Evolutionary conservation across 768 basidiomycete species (phyloP), one percentile per base, ranked within the genome.

Genomic region (Punctularia strigosozonata): DNA sequence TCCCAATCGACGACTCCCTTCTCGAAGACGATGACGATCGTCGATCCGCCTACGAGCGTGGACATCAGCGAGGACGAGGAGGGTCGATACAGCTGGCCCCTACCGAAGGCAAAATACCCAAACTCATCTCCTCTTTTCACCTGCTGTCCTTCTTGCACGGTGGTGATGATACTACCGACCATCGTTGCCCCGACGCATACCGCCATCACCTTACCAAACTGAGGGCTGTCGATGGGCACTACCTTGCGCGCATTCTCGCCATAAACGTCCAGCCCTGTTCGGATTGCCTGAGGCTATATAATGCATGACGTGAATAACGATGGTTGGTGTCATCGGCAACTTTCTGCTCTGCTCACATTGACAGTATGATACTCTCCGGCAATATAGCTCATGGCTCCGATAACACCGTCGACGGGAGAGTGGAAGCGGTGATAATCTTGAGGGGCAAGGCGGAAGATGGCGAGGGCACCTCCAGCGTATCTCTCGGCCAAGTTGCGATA

Each of bases 361-460:
- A 95, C 94, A 0, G 95, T 97, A 59, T 95, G 98, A 59, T 95
- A 97, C 52, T 94, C 89, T 5, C 94, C 94, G 3, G 76, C 47
- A 39, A 97, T 84, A 50, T 83, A 71, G 5, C 74, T 77, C 76
- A 91, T 88, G 24, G 65, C 65, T 14, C 91, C 92, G 21, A 98
- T 73, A 25, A 56, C 73, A 0, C 91, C 90, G 43, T 87, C 85
- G 17, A 92, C 84, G 1, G 88, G 86, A 0, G 75, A 75, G 54
- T 88, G 86, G 70, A 91, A 95, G 1, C 92, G 81, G 58, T 97
- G 92, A 51, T 97, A 97, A 50, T 97, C 92, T 60, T 92, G 85
- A 1, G 91, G 91, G 1, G 91, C 91, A 15, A 95, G 64, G 14
- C 92, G 68, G 62, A 97, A 97, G 40, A 95, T 95, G 6, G 71